Evolutionary conservation across 106 monocot species (phyloP).

Genomic region (Dendrobium officinale): DNA sequence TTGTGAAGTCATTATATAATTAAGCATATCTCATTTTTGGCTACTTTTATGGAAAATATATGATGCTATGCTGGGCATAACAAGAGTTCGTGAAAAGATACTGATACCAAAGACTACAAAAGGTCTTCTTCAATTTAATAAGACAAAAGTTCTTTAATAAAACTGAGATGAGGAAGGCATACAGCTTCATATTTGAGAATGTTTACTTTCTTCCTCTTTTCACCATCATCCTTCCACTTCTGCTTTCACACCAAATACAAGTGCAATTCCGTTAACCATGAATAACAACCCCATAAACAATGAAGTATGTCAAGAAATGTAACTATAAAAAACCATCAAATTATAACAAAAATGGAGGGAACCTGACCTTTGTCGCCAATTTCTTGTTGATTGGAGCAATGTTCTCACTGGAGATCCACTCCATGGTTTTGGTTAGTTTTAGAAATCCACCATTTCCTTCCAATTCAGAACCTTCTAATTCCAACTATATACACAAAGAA

Average conservation of each 20-base stretch:
- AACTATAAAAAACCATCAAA: background rate
- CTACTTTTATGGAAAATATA: background rate
- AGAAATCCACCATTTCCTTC: conserved; percentile 39
- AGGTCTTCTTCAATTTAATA: background rate
- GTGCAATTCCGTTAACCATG: background rate
- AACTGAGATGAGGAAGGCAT: conserved; percentile 12
- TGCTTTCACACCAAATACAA: conserved; percentile 25
- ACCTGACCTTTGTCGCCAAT: conserved; percentile 44
- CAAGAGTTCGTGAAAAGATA: no score
- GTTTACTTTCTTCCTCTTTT: conserved; percentile 73
- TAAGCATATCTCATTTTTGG: background rate
- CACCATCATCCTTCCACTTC: conserved; percentile 65
- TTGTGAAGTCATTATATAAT: background rate
- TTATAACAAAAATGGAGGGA: background rate
- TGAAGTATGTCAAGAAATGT: background rate
- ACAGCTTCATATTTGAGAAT: conserved; percentile 82
- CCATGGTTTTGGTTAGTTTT: conserved; percentile 50
- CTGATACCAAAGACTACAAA: background rate
- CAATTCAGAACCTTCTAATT: conserved; percentile 31
- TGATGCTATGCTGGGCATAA: no score
- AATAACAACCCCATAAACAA: background rate
- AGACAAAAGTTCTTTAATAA: background rate
- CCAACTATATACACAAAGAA: background rate
- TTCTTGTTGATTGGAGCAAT: conserved; percentile 63
- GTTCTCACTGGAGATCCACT: conserved; percentile 60